Percentiles rank a stretch among this genome's conserved stretches.
phyloP scores from a whole-genome alignment of 257 asterid genomes.

The Plantago elongata region DNA sequence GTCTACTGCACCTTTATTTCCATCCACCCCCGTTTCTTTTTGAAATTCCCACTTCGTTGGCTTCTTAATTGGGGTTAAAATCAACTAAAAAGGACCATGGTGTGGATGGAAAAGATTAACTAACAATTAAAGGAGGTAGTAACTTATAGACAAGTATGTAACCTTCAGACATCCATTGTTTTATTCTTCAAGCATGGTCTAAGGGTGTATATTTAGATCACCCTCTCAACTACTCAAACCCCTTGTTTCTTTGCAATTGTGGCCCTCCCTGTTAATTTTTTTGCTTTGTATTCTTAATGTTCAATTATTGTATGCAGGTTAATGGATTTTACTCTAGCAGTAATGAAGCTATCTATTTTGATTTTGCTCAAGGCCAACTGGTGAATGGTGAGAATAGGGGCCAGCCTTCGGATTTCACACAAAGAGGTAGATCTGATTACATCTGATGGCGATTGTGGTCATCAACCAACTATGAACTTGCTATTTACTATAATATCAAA shows the following conservation, averaged over 20 bases:
- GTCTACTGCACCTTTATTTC: too few species aligned
- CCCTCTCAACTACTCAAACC: background rate
- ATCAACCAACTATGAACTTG: constrained; percentile 22
- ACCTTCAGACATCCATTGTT: too few species aligned
- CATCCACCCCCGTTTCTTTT: too few species aligned
- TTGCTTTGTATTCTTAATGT: background rate
- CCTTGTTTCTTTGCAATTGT: background rate
- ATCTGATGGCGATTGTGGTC: constrained; percentile 2
- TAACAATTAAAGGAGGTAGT: too few species aligned
- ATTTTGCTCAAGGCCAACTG: background rate
- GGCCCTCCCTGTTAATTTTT: background rate
- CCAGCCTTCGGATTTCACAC: background rate
- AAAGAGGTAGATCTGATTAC: constrained; percentile 9
- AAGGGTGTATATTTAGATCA: background rate
- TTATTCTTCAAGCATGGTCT: too few species aligned
- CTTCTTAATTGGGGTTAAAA: too few species aligned
- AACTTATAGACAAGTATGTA: too few species aligned
- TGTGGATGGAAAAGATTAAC: too few species aligned
- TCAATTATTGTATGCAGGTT: background rate
- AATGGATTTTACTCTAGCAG: background rate
- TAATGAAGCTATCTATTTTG: background rate
- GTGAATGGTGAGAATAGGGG: background rate
- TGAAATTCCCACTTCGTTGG: too few species aligned
- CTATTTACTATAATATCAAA: constrained; percentile 21
- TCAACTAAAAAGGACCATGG: too few species aligned